These are phyloP conservation scores for Fusarium mangiferae DNA, from an alignment of 2,329 filamentous ascomycete species.

Conservation along the genomic window DNA sequence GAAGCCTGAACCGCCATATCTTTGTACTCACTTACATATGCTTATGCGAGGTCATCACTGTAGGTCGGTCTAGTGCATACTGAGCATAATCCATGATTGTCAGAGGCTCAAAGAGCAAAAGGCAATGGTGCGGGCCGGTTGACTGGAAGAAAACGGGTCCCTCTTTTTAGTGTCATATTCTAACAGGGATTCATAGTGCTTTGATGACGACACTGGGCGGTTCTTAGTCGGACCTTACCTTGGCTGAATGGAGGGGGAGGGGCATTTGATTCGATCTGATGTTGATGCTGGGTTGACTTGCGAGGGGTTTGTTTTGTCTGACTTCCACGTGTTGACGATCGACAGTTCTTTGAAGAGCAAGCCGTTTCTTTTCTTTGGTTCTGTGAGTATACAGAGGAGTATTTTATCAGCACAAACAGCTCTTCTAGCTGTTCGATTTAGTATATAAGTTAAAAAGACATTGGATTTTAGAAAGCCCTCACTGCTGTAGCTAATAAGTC, in stretches of 20 bases:
- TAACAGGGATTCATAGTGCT: slow-evolving; percentile 16
- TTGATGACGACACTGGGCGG: slow-evolving; percentile 42
- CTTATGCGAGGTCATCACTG: slow-evolving; percentile 7
- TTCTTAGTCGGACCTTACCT: slow-evolving; percentile 24
- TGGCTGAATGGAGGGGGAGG: slow-evolving; percentile 38
- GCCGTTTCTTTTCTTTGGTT: neutral
- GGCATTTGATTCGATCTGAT: slow-evolving; percentile 23
- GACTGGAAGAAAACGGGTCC: slow-evolving; percentile 31
- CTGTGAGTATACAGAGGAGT: neutral
- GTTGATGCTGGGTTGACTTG: neutral
- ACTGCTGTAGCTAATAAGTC: neutral
- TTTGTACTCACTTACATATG: neutral
- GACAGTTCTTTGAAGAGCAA: neutral
- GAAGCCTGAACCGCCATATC: neutral
- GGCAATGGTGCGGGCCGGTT: slow-evolving; percentile 35
- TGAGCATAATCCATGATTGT: neutral
- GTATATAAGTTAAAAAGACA: neutral
- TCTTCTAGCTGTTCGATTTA: neutral
- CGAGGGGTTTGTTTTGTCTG: slow-evolving; percentile 33
- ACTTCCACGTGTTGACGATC: slow-evolving; percentile 26
- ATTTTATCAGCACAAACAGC: neutral
- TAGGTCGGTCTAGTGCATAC: neutral
- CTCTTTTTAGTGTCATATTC: slow-evolving; percentile 16
- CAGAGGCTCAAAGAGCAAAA: slow-evolving; percentile 25
- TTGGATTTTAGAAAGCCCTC: neutral